Conservation (phyloP, 2,329 filamentous ascomycete species). For the Monilinia aucupariae region DNA sequence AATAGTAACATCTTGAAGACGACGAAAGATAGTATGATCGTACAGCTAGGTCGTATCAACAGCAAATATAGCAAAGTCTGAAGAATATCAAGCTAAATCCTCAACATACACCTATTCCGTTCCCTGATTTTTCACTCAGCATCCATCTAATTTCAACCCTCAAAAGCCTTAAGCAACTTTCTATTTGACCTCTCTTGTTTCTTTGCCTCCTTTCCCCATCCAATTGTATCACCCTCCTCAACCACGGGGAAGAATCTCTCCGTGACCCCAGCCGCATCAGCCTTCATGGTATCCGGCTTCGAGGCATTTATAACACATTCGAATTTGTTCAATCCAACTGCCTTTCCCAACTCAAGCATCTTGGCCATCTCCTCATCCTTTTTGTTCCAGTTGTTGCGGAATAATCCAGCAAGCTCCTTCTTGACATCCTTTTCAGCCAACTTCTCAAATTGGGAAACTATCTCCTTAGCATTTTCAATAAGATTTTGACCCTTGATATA, state of each 20-base stretch:
- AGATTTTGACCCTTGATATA: constrained; percentile 1
- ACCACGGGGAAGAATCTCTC: neutral
- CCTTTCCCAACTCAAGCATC: constrained; percentile 7
- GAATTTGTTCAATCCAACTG: constrained; percentile 9
- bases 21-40: neutral
- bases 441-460: neutral
- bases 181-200: constrained; percentile 8
- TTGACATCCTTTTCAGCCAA: constrained; percentile 2
- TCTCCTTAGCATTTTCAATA: neutral
- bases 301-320: constrained; percentile 12
- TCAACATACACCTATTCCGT: neutral
- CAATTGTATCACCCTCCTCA: neutral
- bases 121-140: neutral
- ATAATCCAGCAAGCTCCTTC: neutral
- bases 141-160: neutral
- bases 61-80: neutral
- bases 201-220: constrained; percentile 14
- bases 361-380: neutral
- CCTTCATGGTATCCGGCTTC: neutral
- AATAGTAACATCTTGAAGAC: neutral
- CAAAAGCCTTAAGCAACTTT: constrained; percentile 6
- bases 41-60: neutral
- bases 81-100: neutral
- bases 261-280: neutral
- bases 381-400: constrained; percentile 4